phyloP scores from a whole-genome alignment of 805 yeast genomes.

The Komagataella kurtzmanii region DNA sequence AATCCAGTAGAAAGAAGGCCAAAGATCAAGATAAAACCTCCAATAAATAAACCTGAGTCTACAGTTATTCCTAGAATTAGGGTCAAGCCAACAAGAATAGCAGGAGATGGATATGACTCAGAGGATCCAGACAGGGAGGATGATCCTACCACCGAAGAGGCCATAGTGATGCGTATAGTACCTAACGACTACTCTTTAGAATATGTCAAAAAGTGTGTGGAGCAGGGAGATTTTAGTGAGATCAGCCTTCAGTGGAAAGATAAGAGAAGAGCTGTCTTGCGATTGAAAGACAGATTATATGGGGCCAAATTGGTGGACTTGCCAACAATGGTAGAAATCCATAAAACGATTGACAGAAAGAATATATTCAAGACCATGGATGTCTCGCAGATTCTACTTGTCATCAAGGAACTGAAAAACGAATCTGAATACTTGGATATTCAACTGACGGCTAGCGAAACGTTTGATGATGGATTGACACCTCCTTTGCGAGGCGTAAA shows the following conservation, averaged over 20 bases:
- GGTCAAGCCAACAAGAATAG: constrained; percentile 50
- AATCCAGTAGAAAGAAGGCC: neutral
- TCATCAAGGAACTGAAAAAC: constrained; percentile 35
- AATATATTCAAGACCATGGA: constrained; percentile 82
- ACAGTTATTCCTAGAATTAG: constrained; percentile 29
- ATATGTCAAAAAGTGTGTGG: constrained; percentile 62
- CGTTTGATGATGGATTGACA: constrained; percentile 66
- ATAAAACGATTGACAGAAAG: constrained; percentile 80
- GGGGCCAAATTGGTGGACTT: constrained; percentile 81
- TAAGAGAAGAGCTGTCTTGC: constrained; percentile 62
- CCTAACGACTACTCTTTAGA: constrained; percentile 45
- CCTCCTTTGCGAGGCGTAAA: constrained; percentile 68
- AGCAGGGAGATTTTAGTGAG: constrained; percentile 58
- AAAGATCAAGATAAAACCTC: constrained; percentile 12
- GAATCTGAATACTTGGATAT: constrained; percentile 31
- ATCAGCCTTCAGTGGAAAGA: constrained; percentile 76
- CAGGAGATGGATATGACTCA: constrained; percentile 94
- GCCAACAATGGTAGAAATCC: constrained; percentile 79
- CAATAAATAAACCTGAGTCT: constrained; percentile 10
- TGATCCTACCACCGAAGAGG: constrained; percentile 86
- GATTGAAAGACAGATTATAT: constrained; percentile 55
- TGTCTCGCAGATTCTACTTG: constrained; percentile 72
- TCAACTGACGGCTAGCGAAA: constrained; percentile 21
- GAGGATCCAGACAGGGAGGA: constrained; percentile 95
- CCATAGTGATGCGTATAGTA: constrained; percentile 64